Evolutionary conservation across 345 rosid genomes (phyloP), one percentile per base, ranked within the genome.

Genomic region (Ailanthus altissimus): DNA sequence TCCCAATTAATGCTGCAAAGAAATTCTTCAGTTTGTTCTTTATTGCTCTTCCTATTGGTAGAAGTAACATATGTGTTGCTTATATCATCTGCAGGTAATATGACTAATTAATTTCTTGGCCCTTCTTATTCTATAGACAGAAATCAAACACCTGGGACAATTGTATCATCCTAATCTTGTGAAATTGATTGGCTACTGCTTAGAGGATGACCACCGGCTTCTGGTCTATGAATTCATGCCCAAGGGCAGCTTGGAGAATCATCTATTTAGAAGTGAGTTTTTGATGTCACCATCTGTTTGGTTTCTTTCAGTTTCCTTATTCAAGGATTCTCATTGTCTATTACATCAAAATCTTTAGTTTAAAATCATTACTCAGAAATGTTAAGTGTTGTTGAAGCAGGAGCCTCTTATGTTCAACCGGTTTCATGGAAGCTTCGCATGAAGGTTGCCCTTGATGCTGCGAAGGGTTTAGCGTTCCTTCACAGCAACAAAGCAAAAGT

Each of bases 141-240:
- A 96, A 81, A 92, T 96, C 23, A 93, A 90, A 81, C 92, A 88
- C 84, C 79, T 96, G 77, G 98, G 99, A 42, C 92, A 89, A 84
- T 85, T 96, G 53, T 83, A 81, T 79, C 97, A 96, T 75, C 94
- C 97, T 13, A 89, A 96, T 85, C 87, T 96, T 23, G 99, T 93
- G 79, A 90, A 88, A 83, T 69, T 96, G 85, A 78, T 92, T 57
- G 99, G 99, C 68, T 96, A 89, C 74, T 93, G 99, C 86, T 84
- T 93, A 76, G 99, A 96, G 84, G 97, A 92, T 83, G 97, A 92
- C 46, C 99, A 96, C 74, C 82, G 98, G 69, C 94, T 96, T 61
- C 87, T 96, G 78, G 97, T 93, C 20, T 96, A 96, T 28, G 98
- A 96, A 86, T 96, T 93, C 77, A 91, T 96, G 99, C 89, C 91